phyloP scores from a whole-genome alignment of 163 green algal genomes.

The Botryococcus braunii region DNA sequence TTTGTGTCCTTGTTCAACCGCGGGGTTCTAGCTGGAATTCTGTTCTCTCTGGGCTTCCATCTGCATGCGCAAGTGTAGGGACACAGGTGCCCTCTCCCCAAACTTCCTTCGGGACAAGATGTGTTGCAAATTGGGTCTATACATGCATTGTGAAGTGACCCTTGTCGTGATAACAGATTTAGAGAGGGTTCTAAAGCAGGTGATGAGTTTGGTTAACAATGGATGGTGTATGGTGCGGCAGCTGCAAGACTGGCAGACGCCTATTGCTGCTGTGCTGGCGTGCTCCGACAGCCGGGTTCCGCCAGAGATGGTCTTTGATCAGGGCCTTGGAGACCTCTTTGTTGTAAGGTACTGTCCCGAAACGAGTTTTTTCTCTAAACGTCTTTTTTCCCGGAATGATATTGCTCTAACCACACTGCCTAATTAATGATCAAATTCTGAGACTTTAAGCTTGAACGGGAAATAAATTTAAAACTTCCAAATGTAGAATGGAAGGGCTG shows the following conservation, averaged over 20 bases:
- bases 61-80: no score
- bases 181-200: background rate
- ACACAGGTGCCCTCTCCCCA: background rate
- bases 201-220: background rate
- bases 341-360: constrained; percentile 12
- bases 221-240: background rate
- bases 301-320: constrained; percentile 39
- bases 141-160: background rate
- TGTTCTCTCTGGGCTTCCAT: no score
- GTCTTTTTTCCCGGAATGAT: background rate
- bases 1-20: no score
- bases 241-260: constrained; percentile 1
- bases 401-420: background rate
- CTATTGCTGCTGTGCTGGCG: constrained; percentile 21
- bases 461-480: background rate
- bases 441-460: background rate
- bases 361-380: background rate
- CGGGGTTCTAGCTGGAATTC: no score
- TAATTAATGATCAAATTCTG: background rate
- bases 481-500: no score
- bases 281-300: constrained; percentile 40
- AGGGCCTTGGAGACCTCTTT: constrained; percentile 37
- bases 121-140: background rate
- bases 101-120: background rate
- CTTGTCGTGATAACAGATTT: background rate